A percentile compares a stretch with the other conserved stretches of the same genome.
These are phyloP conservation scores for Sphagnum contortum DNA, from an alignment of 225 moss, liverwort and hornwort species.

Conservation along the genomic window DNA sequence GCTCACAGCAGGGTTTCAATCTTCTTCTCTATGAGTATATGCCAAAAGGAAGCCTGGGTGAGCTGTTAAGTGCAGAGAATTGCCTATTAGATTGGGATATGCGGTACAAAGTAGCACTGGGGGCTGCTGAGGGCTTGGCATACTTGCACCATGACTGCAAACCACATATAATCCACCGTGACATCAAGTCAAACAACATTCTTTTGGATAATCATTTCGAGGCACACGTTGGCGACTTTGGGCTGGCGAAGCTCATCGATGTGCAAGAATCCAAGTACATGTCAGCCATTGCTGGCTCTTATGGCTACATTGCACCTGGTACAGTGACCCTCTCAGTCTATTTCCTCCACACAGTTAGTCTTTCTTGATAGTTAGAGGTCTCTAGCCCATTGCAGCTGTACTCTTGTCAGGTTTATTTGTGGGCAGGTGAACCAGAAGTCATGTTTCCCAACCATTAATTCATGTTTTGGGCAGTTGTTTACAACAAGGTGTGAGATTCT, in stretches of 20 bases:
- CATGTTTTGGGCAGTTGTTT: too few species aligned
- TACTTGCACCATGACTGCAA: slow-evolving; percentile 51
- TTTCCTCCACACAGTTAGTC: too few species aligned
- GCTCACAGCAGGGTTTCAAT: slow-evolving; percentile 35
- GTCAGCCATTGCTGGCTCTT: slow-evolving; percentile 48
- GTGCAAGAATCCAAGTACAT: slow-evolving; percentile 36
- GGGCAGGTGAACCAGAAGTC: not conserved
- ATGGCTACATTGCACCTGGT: slow-evolving; percentile 70
- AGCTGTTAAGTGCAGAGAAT: slow-evolving; percentile 21
- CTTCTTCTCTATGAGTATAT: slow-evolving; percentile 47
- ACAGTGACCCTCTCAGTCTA: not conserved
- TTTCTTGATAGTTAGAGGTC: not conserved
- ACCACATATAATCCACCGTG: slow-evolving; percentile 43
- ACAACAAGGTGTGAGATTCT: too few species aligned
- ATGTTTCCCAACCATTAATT: not conserved
- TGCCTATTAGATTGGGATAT: slow-evolving; percentile 52
- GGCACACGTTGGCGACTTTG: slow-evolving; percentile 55
- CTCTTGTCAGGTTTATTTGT: too few species aligned
- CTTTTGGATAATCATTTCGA: slow-evolving; percentile 39
- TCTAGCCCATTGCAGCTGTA: too few species aligned
- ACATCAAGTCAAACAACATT: slow-evolving; percentile 54
- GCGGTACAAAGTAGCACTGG: slow-evolving; percentile 43
- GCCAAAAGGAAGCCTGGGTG: slow-evolving; percentile 50
- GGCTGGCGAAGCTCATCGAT: slow-evolving; percentile 49
- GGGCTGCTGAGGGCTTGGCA: slow-evolving; percentile 40